Percentiles rank a stretch among this genome's conserved stretches.
phyloP scores from a whole-genome alignment of 2,329 filamentous ascomycete genomes.

The Alternaria ethzedia region DNA sequence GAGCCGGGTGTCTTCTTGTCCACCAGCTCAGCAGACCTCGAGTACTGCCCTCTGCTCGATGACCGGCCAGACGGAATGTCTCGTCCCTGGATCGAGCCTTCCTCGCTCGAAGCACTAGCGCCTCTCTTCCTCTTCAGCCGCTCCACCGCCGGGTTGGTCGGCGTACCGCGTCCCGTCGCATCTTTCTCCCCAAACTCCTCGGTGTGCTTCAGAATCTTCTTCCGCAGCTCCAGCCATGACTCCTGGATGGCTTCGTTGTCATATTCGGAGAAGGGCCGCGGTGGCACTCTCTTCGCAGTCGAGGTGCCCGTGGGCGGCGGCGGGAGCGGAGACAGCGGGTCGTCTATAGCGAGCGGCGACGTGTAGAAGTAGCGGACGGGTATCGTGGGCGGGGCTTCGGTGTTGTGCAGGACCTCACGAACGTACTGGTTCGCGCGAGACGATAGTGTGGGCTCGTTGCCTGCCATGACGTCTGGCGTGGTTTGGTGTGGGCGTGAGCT shows the following conservation, averaged over 20 bases:
- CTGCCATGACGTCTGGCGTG: slow-evolving; percentile 22
- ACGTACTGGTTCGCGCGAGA: slow-evolving; percentile 53
- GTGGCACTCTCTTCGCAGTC: slow-evolving; percentile 62
- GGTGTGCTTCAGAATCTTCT: slow-evolving; percentile 54
- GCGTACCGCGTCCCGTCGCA: slow-evolving; percentile 25
- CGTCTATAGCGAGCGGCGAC: slow-evolving; percentile 82
- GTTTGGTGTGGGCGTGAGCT: not conserved
- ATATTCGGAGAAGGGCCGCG: slow-evolving; percentile 77
- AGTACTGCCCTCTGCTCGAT: slow-evolving; percentile 33
- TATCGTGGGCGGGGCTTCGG: slow-evolving; percentile 44
- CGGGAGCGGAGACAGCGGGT: slow-evolving; percentile 76
- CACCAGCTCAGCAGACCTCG: slow-evolving; percentile 36
- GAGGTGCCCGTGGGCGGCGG: slow-evolving; percentile 57
- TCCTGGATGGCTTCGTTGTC: slow-evolving; percentile 83
- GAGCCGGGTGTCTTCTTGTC: slow-evolving; percentile 32
- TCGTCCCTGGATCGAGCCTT: slow-evolving; percentile 27
- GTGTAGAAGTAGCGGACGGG: slow-evolving; percentile 75
- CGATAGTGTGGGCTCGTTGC: slow-evolving; percentile 30
- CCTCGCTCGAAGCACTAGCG: slow-evolving; percentile 35
- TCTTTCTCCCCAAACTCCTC: slow-evolving; percentile 48
- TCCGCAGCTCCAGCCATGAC: slow-evolving; percentile 72
- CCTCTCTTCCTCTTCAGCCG: slow-evolving; percentile 45
- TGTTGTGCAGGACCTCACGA: slow-evolving; percentile 51
- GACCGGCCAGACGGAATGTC: slow-evolving; percentile 37
- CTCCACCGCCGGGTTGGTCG: slow-evolving; percentile 41